Evolutionary conservation across 805 yeast genomes (phyloP), one percentile per base, ranked within the genome.

Genomic region (Nematodospora valgi): DNA sequence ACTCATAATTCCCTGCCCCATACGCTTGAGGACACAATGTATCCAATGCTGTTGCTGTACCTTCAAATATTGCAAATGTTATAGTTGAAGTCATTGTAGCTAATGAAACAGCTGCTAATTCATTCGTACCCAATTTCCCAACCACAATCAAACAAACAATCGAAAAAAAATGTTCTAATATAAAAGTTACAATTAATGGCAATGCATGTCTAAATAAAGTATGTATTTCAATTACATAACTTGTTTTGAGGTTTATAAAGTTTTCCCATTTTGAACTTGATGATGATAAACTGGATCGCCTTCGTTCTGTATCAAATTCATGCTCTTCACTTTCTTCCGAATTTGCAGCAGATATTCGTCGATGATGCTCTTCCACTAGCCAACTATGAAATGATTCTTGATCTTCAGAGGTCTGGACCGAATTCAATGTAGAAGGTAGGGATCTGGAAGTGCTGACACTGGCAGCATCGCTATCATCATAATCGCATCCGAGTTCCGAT

Each of bases 1-100:
- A 38, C 39, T 61, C 63, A 30, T 47, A 63, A 39, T 64, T 62
- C 3, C 64, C 62, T 1, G 72, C 71, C 3, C 73, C 73, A 39
- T 58, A 68, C 2, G 72, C 70, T 41, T 65, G 72, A 1, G 73
- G 72, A 39, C 72, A 66, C 23, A 67, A 43, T 4, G 72, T 67
- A 36, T 68, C 73, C 18, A 68, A 49, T 0, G 73, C 63, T 5
- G 73, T 68, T 1, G 72, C 68, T n/a, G 64, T 62, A 12, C 73
- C 73, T 44, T 68, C 72, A 39, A 67, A 67, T 2, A 67, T 43
- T 7, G 70, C 73, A 50, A 67, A 59, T 2, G 72, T 59, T 20
- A 68, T 64, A 10, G 71, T 66, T 7, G 70, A 54, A 3, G 69
- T 56, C 73, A 68, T 68, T 11, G 68, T 54, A 0, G 65, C 73